phyloP scores from a whole-genome alignment of 768 basidiomycete species.

The Strobilomyces dryophilus region DNA sequence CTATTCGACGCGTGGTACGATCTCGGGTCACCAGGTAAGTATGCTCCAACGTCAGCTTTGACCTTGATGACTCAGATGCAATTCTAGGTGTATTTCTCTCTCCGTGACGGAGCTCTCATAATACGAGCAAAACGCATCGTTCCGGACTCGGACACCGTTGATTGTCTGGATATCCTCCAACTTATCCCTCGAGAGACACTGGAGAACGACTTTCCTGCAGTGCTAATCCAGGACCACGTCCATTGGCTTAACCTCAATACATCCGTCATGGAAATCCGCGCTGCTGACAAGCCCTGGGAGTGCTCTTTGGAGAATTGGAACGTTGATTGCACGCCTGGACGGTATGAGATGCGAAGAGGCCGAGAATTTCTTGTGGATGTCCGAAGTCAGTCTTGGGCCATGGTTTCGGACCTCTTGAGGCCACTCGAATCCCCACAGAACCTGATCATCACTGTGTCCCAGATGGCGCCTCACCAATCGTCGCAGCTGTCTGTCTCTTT shows the following conservation, averaged over 20 bases:
- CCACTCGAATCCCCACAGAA: neutral
- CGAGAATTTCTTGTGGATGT: neutral
- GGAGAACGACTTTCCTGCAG: constrained; percentile 15
- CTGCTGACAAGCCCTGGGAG: neutral
- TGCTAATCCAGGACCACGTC: neutral
- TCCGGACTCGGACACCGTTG: too few relatives aligned
- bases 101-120: constrained; percentile 1
- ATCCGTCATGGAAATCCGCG: neutral
- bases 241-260: neutral
- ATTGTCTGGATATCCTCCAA: constrained; percentile 1
- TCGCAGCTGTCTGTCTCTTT: neutral
- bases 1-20: too few relatives aligned
- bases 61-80: neutral
- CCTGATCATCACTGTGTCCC: neutral
- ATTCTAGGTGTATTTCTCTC: neutral
- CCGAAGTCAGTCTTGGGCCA: neutral
- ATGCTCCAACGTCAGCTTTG: too few relatives aligned
- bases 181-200: constrained; percentile 17
- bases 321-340: neutral
- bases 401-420: neutral
- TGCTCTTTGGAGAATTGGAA: neutral
- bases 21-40: too few relatives aligned
- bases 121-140: constrained; percentile 2
- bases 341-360: neutral
- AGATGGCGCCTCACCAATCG: neutral